Evolutionary conservation across 1,284 basidiomycete species (phyloP).

Genomic region (Takashimella koratensis): DNA sequence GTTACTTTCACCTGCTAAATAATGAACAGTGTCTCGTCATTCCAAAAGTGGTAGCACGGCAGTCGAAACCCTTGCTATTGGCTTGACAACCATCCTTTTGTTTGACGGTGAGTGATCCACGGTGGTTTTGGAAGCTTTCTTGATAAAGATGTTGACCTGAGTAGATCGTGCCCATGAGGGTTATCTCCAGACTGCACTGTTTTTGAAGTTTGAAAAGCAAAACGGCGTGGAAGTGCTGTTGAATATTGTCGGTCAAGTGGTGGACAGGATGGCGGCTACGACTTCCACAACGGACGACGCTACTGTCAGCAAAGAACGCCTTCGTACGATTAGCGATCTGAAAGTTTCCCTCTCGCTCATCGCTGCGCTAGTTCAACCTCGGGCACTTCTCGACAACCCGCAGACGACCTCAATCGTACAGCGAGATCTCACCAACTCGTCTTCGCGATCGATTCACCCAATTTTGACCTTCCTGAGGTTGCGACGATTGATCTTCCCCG

Average conservation of each 20-base stretch:
- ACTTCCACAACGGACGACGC: conserved; percentile 54
- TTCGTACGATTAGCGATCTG: conserved; percentile 58
- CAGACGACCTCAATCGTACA: conserved; percentile 59
- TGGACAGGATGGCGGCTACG: conserved; percentile 53
- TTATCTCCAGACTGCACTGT: conserved; percentile 75
- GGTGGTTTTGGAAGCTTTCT: neutral
- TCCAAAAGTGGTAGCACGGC: neutral
- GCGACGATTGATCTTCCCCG: conserved; percentile 66
- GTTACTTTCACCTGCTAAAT: conserved; percentile 43
- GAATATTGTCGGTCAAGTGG: conserved; percentile 59
- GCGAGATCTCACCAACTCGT: conserved; percentile 14
- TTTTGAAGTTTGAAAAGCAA: conserved; percentile 67
- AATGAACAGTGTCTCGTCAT: conserved; percentile 1
- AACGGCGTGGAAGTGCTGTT: conserved; percentile 72
- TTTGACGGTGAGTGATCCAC: conserved; percentile 66
- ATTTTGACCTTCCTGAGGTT: conserved; percentile 72
- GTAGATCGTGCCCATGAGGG: conserved; percentile 69
- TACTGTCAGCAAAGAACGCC: conserved; percentile 54
- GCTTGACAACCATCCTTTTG: conserved; percentile 66
- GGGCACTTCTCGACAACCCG: conserved; percentile 75
- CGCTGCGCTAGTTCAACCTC: conserved; percentile 70
- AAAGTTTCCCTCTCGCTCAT: conserved; percentile 78
- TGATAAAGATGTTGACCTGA: conserved; percentile 4
- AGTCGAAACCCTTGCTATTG: conserved; percentile 67
- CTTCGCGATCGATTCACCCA: conserved; percentile 74